These are phyloP conservation scores for Ciborinia camelliae DNA, from an alignment of 2,329 filamentous ascomycete genomes.

Conservation along the genomic window DNA sequence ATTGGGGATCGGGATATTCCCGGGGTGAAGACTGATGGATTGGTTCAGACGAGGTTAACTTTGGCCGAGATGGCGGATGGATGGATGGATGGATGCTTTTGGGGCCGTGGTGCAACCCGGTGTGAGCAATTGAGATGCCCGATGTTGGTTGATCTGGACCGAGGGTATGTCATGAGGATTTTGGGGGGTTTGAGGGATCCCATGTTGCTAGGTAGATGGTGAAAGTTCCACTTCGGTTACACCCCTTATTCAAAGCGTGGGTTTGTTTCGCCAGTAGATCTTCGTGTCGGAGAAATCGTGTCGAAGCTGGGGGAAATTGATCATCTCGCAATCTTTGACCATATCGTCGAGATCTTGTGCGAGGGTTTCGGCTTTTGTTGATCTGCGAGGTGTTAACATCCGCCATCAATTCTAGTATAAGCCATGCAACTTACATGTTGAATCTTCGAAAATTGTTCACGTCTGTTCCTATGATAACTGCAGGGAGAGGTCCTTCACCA, in stretches of 20 bases:
- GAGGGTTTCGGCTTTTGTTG: constrained; percentile 17
- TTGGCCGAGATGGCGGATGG: constrained; percentile 59
- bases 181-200: neutral
- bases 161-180: too few species aligned
- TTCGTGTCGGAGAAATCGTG: constrained; percentile 38
- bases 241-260: neutral
- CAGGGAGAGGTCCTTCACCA: constrained; percentile 27
- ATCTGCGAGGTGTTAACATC: constrained; percentile 15
- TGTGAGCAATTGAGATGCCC: constrained; percentile 34
- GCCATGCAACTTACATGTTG: constrained; percentile 25
- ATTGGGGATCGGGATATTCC: constrained; percentile 64
- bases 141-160: neutral
- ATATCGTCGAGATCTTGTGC: constrained; percentile 28
- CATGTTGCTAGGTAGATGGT: too few species aligned
- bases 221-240: neutral
- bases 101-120: constrained; percentile 50
- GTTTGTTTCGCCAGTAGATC: constrained; percentile 32
- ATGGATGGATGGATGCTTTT: too few species aligned
- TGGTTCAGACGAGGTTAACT: constrained; percentile 48
- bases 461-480: constrained; percentile 35
- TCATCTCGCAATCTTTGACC: constrained; percentile 30
- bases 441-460: constrained; percentile 33
- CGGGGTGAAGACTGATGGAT: constrained; percentile 52
- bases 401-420: neutral
- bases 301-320: constrained; percentile 35